Evolutionary conservation across 257 asterid genomes (phyloP).

Genomic region (Solanum tacnaense): DNA sequence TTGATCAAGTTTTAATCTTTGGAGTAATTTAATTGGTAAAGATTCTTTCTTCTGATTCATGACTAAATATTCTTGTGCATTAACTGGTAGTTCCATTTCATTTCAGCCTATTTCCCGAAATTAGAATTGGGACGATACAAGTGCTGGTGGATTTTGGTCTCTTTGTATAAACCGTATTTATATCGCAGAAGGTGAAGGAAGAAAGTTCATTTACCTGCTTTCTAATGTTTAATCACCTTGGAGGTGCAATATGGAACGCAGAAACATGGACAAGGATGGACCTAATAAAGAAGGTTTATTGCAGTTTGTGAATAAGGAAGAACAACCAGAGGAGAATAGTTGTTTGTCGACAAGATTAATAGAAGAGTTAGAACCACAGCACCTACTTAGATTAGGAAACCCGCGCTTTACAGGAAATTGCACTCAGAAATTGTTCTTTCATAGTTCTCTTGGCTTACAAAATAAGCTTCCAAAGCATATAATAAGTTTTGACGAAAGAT

Average conservation of each 20-base stretch:
- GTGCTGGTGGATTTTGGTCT: background rate
- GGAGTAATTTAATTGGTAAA: background rate
- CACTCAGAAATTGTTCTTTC: slow-evolving; percentile 31
- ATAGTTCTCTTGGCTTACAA: slow-evolving; percentile 18
- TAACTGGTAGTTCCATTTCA: background rate
- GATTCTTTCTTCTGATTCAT: background rate
- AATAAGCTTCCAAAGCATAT: slow-evolving; percentile 48
- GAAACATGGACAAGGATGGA: slow-evolving; percentile 22
- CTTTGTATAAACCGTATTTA: background rate
- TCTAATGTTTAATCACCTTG: slow-evolving; percentile 18
- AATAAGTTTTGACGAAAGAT: slow-evolving; percentile 60
- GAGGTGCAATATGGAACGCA: slow-evolving; percentile 35
- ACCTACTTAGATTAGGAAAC: slow-evolving; percentile 21
- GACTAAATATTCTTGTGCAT: background rate
- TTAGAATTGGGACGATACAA: background rate
- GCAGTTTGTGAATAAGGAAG: slow-evolving; percentile 17
- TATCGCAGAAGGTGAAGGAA: background rate
- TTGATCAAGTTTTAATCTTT: background rate
- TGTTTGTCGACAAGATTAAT: slow-evolving; percentile 9
- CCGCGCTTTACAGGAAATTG: slow-evolving; percentile 19
- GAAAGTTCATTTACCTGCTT: background rate
- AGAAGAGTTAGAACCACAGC: slow-evolving; percentile 14
- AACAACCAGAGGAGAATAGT: slow-evolving; percentile 19
- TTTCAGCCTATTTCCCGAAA: background rate
- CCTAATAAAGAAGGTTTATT: slow-evolving; percentile 17